A percentile compares a stretch with the other conserved stretches of the same genome.
Evolutionary conservation across 2,329 filamentous ascomycete species (phyloP).

Genomic region (Aspergillus glaucus): DNA sequence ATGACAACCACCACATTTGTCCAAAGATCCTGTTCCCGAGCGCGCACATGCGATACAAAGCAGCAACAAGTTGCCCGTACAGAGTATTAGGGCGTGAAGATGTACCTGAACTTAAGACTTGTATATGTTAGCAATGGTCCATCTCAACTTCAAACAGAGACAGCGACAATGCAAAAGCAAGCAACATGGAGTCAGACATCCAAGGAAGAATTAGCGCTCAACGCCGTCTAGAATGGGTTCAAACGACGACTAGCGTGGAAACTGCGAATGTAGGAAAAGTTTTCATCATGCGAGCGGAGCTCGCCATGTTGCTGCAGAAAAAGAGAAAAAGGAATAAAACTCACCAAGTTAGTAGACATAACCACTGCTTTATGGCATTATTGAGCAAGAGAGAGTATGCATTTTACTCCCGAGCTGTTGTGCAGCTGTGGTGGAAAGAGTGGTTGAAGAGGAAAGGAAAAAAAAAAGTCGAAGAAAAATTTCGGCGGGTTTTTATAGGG

Average conservation of each 20-base stretch:
- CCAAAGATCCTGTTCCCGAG: too few relatives aligned
- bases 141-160: not conserved
- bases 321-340: slow-evolving; percentile 8
- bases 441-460: slow-evolving; percentile 6
- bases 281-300: slow-evolving; percentile 35
- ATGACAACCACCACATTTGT: too few relatives aligned
- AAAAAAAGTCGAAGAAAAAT: slow-evolving; percentile 19
- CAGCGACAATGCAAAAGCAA: slow-evolving; percentile 11
- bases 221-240: slow-evolving; percentile 30
- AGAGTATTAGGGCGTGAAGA: too few relatives aligned
- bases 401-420: not conserved
- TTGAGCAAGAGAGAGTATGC: not conserved
- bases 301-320: slow-evolving; percentile 7
- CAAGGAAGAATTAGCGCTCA: slow-evolving; percentile 35
- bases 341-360: slow-evolving; percentile 16
- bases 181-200: slow-evolving; percentile 27
- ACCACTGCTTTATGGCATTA: not conserved
- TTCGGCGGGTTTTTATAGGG: slow-evolving; percentile 27
- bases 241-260: slow-evolving; percentile 35
- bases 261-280: slow-evolving; percentile 38
- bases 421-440: slow-evolving; percentile 3
- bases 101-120: too few relatives aligned
- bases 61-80: too few relatives aligned
- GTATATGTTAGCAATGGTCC: not conserved
- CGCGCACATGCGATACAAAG: too few relatives aligned